phyloP scores from a whole-genome alignment of 257 asterid species.

The Solanum arcanum region DNA sequence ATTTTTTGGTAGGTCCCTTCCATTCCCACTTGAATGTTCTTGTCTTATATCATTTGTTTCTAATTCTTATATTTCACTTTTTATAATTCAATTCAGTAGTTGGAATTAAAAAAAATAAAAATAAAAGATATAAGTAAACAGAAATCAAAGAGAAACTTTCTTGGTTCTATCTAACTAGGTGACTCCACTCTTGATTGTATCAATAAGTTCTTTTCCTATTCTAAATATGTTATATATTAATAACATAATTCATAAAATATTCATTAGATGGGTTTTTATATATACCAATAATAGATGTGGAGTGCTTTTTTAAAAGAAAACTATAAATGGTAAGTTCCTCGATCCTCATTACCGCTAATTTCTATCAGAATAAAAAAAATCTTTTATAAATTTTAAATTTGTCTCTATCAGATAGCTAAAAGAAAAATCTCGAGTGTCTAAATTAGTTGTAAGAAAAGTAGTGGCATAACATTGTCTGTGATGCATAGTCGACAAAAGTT shows the following conservation, averaged over 20 bases:
- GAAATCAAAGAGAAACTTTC: neutral
- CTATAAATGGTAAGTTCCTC: too few species aligned
- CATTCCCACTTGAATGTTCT: neutral
- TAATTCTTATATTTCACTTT: neutral
- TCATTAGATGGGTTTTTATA: neutral
- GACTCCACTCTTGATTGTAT: neutral
- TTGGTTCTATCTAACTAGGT: neutral
- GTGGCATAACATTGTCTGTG: neutral
- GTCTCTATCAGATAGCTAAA: neutral
- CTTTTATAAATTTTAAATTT: too few species aligned
- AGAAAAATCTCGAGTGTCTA: neutral
- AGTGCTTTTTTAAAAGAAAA: neutral
- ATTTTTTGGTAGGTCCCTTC: neutral
- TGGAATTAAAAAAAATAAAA: neutral
- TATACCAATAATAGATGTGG: neutral
- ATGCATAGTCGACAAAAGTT: neutral
- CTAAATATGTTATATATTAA: neutral
- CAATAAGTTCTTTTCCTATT: neutral
- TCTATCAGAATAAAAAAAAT: accelerated
- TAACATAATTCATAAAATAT: neutral
- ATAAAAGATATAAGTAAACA: too few species aligned
- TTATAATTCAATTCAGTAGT: too few species aligned
- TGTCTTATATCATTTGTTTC: neutral
- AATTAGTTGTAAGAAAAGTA: neutral
- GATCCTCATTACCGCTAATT: too few species aligned